Percentiles rank a stretch among this genome's conserved stretches.
Conservation (phyloP, 2,329 filamentous ascomycete genomes). For the Ophiostoma pallidulum region DNA sequence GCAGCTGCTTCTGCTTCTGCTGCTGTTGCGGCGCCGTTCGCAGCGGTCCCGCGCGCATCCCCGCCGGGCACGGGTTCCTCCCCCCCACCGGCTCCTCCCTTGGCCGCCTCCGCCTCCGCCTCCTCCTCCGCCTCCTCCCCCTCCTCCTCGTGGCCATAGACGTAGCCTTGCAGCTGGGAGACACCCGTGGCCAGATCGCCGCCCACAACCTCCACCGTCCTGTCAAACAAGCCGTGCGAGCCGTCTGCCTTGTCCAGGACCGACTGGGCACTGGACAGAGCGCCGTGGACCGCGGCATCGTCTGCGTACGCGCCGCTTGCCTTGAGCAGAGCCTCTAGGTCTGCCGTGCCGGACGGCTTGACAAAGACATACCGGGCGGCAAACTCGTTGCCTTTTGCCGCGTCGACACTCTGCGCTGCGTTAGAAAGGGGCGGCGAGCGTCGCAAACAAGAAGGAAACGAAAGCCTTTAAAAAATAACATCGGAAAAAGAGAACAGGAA, state of each 20-base stretch:
- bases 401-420: conserved; percentile 37
- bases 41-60: too few relatives aligned
- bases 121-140: not conserved
- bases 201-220: conserved; percentile 34
- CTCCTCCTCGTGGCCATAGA: conserved; percentile 26
- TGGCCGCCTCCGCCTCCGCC: not conserved
- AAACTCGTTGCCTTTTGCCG: conserved; percentile 48
- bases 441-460: too few relatives aligned
- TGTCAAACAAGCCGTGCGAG: conserved; percentile 34
- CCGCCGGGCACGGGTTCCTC: too few relatives aligned
- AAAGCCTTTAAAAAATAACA: conserved; percentile 4
- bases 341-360: conserved; percentile 29
- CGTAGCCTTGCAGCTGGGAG: conserved; percentile 38
- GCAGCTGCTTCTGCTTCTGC: not conserved
- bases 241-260: conserved; percentile 36
- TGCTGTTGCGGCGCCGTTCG: not conserved
- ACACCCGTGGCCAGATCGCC: conserved; percentile 41
- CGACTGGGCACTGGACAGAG: conserved; percentile 30
- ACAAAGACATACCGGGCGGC: conserved; percentile 47
- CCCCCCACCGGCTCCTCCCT: too few relatives aligned
- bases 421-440: conserved; percentile 24
- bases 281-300: conserved; percentile 38
- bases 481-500: conserved; percentile 2
- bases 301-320: conserved; percentile 34
- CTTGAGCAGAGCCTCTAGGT: conserved; percentile 33